Base-by-base conservation (phyloP, 208 protist species). In the Lotmaria passim region DNA sequence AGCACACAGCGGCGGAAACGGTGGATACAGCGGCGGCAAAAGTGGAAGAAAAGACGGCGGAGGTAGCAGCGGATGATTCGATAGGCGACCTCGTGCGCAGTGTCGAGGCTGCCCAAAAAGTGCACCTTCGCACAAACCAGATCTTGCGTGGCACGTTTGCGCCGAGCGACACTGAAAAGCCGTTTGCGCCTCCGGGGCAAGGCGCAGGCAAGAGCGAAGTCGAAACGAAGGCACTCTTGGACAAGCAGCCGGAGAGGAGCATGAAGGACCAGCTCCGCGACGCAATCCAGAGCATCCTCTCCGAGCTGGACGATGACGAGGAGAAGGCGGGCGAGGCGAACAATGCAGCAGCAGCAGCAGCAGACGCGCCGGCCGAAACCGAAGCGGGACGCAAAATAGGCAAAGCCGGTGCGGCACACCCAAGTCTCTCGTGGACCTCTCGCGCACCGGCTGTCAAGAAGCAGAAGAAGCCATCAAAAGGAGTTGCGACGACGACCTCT, bases 161-260 rank as follows among this genome's bases (percentile, higher is more conserved):
- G 21, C 33, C 48, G 30, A 39, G 50, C 1, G 77, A 71, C 53
- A 19, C 57, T 23, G 62, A 72, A 41, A 52, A 72, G 47, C 77
- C 71, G 17, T 82, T 82, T 41, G 57, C 39, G 0, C 14, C 41
- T n/a, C 30, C 21, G 7, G 19, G 14, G 5, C 11, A 10, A 7
- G 53, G 56, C 1, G 28, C 47, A 8, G 7, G 0, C 19, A 41
- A 7, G 1, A 24, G 10, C 15, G 28, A 34, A 33, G 55, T 11
- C 34, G 55, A 36, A 10, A 38, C 19, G 38, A 39, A 31, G 23
- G 51, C 8, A 15, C 19, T 36, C 24, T 24, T 17, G 17, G 19
- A n/a, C 2, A 19, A 36, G 28, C 14, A 41, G n/a, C 51, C n/a
- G 33, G 56, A 46, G 31, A 61, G 46, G 48, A 60, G 63, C 34